Base-by-base conservation (phyloP, 306 rosid species). In the Castanea crenata region DNA sequence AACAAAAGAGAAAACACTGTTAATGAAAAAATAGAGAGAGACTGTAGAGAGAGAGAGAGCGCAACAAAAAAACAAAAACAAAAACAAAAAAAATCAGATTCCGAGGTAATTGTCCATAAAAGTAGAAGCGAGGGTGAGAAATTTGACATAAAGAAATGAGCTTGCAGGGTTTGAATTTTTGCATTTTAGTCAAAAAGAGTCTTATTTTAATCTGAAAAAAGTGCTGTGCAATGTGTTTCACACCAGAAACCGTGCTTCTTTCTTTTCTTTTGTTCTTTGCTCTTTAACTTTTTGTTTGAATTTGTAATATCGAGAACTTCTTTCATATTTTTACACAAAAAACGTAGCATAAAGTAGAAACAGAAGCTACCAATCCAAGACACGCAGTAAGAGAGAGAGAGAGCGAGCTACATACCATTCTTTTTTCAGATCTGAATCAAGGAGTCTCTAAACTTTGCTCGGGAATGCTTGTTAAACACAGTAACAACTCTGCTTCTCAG, bases 21-120 rank as follows among this genome's bases (percentile, higher is more conserved):
- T 16, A 34, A 67, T 4, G 71, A 65, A 16, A 18, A 78, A 80
- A 76, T 74, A 58, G 75, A 74, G 62, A 23, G 73, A 68, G 77
- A 63, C 76, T 62, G 70, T 35, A 85, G 35, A 74, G 67, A 74
- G 77, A 70, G 69, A 80, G 71, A 61, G 74, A 65, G 69, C 2
- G 54, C 54, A 49, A 49, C 54, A 49, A 49, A 4, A 49, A 49
- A 38, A 41, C 8, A 11, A 77, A 76, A 75, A 41, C 59, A 44
- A 51, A 76, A 74, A 25, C 27, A 74, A 74, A 51, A 81, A 58
- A 85, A 83, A 67, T 71, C 85, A 78, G 85, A 88, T 85, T 89
- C 92, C 94, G 75, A 94, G 89, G 87, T 38, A 51, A 69, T 78
- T 90, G 98, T 94, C 94, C 78, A 82, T 72, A 87, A 88, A 92